Base-by-base conservation (phyloP, 2,329 filamentous ascomycete genomes). In the Dactylonectria estremocensis region DNA sequence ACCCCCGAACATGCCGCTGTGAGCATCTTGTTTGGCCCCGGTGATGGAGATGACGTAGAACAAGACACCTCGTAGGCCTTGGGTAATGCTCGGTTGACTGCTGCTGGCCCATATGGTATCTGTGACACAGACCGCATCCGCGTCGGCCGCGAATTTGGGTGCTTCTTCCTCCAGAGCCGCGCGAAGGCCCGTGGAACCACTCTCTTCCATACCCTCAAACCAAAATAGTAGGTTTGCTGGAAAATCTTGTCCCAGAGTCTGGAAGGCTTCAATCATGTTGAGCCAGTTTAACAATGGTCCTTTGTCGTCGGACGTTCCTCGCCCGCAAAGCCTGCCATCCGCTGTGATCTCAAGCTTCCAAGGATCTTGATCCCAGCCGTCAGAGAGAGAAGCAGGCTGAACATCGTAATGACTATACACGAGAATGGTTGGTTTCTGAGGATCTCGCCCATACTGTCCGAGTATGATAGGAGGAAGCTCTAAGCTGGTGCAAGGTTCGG, bases 241-340 rank as follows among this genome's bases (percentile, higher is more conserved):
- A 5, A 54, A 4, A 16, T 54, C 50, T 4, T 5, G 3, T 4
- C n/a, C 22, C 5, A 11, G 7, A 6, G 14, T 5, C 31, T 54
- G 50, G 50, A 54, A 54, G 4, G 31, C 50, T n/a, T 54, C 50
- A 11, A 54, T 54, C 24, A 35, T 35, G 24, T 54, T 54, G 10
- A 54, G 50, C 50, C 50, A 54, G 24, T 11, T 20, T 3, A 54
- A 10, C n/a, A 54, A 11, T 2, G 50, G 50, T 5, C 50, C 50
- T n/a, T 54, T 54, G 50, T 54, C 50, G n/a, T 54, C 50, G 4
- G 50, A 54, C 8, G 50, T 54, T 35, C 50, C 50, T 35, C 50
- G 33, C 8, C 50, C 31, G n/a, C 24, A n/a, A 4, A 54, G 14
- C 31, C 11, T 43, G 6, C 14, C 37, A n/a, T 18, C 37, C 2